Evolutionary conservation across 2,329 filamentous ascomycete species (phyloP), one percentile per base, ranked within the genome.

Genomic region (Chaetomium sp.): DNA sequence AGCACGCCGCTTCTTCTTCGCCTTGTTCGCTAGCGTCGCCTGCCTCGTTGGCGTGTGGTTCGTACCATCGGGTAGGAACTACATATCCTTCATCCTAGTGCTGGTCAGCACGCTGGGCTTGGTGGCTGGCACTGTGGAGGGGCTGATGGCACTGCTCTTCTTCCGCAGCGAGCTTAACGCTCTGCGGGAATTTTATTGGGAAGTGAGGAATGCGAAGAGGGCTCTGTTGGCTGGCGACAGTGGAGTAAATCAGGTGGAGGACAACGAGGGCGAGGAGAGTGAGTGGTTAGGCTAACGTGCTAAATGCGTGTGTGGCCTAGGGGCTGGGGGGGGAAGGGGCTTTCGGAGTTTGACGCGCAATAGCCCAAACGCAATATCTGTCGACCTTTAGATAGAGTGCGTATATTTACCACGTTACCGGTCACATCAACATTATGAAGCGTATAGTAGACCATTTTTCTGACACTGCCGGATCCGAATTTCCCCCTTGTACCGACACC

Each of bases 141-240:
- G 92, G 0, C 72, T 97, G 42, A 88, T 97, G 68, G 88, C 91
- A 0, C 79, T 94, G 0, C 71, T 97, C 49, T 99, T 99, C 69
- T 86, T 96, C 56, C 85, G 87, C 9, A 85, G 84, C 58, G 94
- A 99, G 73, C 72, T 96, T 57, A 80, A 90, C 56, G 86, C 87
- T 4, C 74, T 99, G 53, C 86, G 84, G 65, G 94, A 99, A 74
- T 97, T 97, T 72, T 84, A 94, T 68, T 96, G 90, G 88, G 94
- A 99, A 71, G 85, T 97, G 33, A 75, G 75, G 50, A 91, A 88
- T 67, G 86, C 86, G 11, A 84, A 74, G 67, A 65, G 4, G 71
- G 70, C 1, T 49, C 40, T 49, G 37, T 40, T 43, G 42, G 38
- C 34, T 14, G 44, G 33, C 6, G 45, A 12, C 6, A 45, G 34